Percentiles rank a stretch among this genome's conserved stretches.
These are phyloP conservation scores for Pilaira anomala DNA, from an alignment of 192 early-diverging fungal genomes.

Conservation along the genomic window DNA sequence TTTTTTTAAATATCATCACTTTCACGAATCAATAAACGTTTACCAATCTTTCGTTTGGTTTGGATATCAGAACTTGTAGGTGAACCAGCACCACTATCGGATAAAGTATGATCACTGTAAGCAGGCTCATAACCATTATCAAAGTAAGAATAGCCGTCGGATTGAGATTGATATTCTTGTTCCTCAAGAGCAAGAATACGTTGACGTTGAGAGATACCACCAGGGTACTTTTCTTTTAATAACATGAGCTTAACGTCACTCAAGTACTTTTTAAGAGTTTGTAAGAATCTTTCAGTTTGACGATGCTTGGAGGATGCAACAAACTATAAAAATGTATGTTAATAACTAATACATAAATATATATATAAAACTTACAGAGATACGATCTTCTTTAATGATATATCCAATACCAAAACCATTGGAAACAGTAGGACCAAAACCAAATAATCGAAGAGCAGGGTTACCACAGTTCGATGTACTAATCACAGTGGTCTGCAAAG, in stretches of 20 bases:
- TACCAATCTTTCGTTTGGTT: slow-evolving; percentile 21
- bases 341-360: neutral
- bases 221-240: slow-evolving; percentile 35
- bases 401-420: slow-evolving; percentile 89
- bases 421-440: slow-evolving; percentile 76
- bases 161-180: slow-evolving; percentile 10
- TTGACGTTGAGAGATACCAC: slow-evolving; percentile 30
- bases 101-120: slow-evolving; percentile 10
- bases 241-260: slow-evolving; percentile 38
- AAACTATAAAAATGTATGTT: slow-evolving; percentile 23
- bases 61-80: neutral
- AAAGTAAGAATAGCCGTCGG: slow-evolving; percentile 45
- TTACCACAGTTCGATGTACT: slow-evolving; percentile 68
- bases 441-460: slow-evolving; percentile 68
- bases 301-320: slow-evolving; percentile 48
- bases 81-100: slow-evolving; percentile 7
- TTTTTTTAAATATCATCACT: slow-evolving; percentile 16
- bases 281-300: slow-evolving; percentile 42
- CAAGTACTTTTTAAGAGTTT: slow-evolving; percentile 40
- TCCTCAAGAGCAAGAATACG: slow-evolving; percentile 32
- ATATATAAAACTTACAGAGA: slow-evolving; percentile 35
- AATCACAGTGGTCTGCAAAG: slow-evolving; percentile 57
- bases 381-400: slow-evolving; percentile 54
- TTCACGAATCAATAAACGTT: slow-evolving; percentile 27
- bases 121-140: slow-evolving; percentile 32